Base-by-base conservation (phyloP, 768 basidiomycete species). In the Suillus ampliporus region DNA sequence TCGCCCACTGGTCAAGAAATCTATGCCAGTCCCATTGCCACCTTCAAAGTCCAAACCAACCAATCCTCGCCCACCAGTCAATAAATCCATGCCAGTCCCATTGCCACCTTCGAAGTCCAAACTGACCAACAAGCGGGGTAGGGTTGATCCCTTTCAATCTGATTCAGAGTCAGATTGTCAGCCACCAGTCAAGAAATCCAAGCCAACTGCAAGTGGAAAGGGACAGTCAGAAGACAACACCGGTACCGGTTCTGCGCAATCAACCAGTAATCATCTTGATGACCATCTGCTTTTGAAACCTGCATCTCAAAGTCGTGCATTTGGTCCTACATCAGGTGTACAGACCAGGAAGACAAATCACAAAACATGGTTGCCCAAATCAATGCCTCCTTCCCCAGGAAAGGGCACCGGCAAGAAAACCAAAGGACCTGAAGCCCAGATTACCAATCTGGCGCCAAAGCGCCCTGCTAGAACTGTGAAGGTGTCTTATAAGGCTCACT, bases 401-500 rank as follows among this genome's bases (percentile, higher is more conserved):
- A 48, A 4, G 15, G 47, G 14, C 23, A 26, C 47, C 7, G 3
- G 47, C 47, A 48, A 48, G 47, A 48, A 48, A 48, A 23, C 47
- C 23, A 26, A 1, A 47, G 46, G 14, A 47, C 5, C 0, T 23
- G 23, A 47, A 47, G 46, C 46, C 14, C 23, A 23, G 21, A 47
- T 23, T 7, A 47, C 46, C 10, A 7, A 47, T 47, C 14, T 0
- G 14, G 23, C 23, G 46, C 23, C 46, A 47, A 26, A 47, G 23
- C 14, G 23, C 46, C 15, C 23, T 23, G 14, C 8, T 23, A 47
- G 46, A 47, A 47, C 14, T 47, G 0, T 21, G 23, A 47, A 47
- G 46, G 46, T 21, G 14, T 47, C 46, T 47, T 47, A 47, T 14
- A 47, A 47, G 23, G 46, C 46, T 47, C 46, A 47, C 21, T 47